Percentiles rank a stretch among this genome's conserved stretches.
Evolutionary conservation across 192 early-diverging fungal genomes (phyloP).

Genomic region (Chytriomyces confervae): DNA sequence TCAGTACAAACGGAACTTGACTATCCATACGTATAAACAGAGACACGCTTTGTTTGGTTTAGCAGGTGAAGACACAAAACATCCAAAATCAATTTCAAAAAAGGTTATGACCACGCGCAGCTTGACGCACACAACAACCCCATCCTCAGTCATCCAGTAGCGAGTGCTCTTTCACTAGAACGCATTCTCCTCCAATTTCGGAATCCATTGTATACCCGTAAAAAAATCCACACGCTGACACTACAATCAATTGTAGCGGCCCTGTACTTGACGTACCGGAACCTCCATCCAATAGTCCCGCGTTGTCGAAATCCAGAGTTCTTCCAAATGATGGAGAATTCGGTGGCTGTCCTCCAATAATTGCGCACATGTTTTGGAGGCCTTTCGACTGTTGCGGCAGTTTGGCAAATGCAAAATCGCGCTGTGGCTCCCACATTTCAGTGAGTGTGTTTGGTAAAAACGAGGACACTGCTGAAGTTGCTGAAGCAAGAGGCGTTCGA

Average conservation of each 20-base stretch:
- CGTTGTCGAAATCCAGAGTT: not conserved
- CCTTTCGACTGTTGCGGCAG: conserved; percentile 64
- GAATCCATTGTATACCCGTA: conserved; percentile 89
- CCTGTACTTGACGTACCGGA: conserved; percentile 45
- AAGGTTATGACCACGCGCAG: too few relatives aligned
- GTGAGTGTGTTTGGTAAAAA: conserved; percentile 80
- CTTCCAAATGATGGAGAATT: not conserved
- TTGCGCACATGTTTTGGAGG: conserved; percentile 51
- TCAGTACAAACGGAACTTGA: too few relatives aligned
- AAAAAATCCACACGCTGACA: conserved; percentile 88
- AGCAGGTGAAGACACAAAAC: too few relatives aligned
- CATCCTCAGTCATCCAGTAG: conserved; percentile 35
- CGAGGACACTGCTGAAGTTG: conserved; percentile 78
- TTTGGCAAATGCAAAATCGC: conserved; percentile 94
- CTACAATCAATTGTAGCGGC: conserved; percentile 84
- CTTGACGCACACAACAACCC: too few relatives aligned
- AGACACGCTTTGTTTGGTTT: too few relatives aligned
- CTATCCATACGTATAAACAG: too few relatives aligned
- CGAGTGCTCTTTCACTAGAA: conserved; percentile 77
- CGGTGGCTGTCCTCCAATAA: conserved; percentile 32
- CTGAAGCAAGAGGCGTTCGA: conserved; percentile 41
- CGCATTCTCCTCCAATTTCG: conserved; percentile 89
- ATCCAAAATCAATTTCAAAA: too few relatives aligned
- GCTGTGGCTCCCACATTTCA: conserved; percentile 93
- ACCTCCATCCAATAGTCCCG: not conserved